Evolutionary conservation across 2,329 filamentous ascomycete species (phyloP).

Genomic region (Scortechinia acanthostroma): DNA sequence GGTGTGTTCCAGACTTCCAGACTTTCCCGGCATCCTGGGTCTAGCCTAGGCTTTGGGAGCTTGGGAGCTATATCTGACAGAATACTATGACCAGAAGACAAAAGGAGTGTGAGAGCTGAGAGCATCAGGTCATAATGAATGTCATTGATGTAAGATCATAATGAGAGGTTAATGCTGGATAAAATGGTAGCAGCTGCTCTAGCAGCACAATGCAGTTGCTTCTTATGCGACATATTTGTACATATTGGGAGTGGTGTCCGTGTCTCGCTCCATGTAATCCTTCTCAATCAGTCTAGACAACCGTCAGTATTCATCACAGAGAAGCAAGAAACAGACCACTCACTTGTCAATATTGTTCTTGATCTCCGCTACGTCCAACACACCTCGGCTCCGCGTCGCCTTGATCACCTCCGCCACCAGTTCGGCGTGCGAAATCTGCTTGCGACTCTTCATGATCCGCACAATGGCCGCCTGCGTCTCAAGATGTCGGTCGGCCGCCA

Average conservation of each 20-base stretch:
- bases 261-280: conserved; percentile 75
- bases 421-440: conserved; percentile 78
- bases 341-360: conserved; percentile 96
- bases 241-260: conserved; percentile 57
- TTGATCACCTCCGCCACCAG: conserved; percentile 87
- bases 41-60: too few relatives aligned
- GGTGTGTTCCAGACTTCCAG: too few relatives aligned
- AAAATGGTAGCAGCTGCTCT: too few relatives aligned
- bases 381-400: conserved; percentile 78
- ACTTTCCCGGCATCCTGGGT: too few relatives aligned
- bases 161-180: too few relatives aligned
- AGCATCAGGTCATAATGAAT: too few relatives aligned
- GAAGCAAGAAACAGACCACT: conserved; percentile 21
- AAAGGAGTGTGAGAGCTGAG: too few relatives aligned
- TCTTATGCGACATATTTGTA: conserved; percentile 67
- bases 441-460: conserved; percentile 90
- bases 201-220: too few relatives aligned
- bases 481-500: conserved; percentile 82
- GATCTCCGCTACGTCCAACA: conserved; percentile 78
- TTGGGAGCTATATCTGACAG: too few relatives aligned
- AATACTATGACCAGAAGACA: too few relatives aligned
- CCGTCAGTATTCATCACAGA: background rate
- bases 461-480: conserved; percentile 97
- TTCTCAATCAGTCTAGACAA: conserved; percentile 73
- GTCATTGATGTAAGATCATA: too few relatives aligned